These are phyloP conservation scores for Vigna reflexopilosa DNA, from an alignment of 306 rosid species.

Conservation along the genomic window DNA sequence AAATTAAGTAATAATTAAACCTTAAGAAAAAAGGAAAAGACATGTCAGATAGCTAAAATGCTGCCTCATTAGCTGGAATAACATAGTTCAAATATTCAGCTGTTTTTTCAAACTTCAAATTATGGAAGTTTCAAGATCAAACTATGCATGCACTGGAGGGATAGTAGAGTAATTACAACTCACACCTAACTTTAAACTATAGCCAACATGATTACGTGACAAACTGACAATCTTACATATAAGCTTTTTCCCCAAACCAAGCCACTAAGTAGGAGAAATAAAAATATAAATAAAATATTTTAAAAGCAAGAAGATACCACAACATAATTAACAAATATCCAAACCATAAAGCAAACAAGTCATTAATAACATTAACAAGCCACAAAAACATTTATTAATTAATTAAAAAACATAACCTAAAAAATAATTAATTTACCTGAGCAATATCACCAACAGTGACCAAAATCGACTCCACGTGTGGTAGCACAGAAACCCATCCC, in stretches of 20 bases:
- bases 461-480: conserved; percentile 70
- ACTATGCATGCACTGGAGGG: conserved; percentile 25
- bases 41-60: not conserved
- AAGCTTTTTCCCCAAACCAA: conserved; percentile 29
- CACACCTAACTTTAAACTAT: conserved; percentile 12
- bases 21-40: not conserved
- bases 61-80: not conserved
- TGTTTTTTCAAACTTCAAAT: not conserved
- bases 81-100: not conserved
- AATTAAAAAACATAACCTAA: not conserved
- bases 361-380: not conserved
- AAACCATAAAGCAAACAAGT: not conserved
- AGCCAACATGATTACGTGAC: conserved; percentile 30
- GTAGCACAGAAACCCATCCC: conserved; percentile 74
- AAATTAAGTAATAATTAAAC: not conserved
- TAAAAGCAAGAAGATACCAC: not conserved
- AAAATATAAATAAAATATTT: not conserved
- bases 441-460: conserved; percentile 87
- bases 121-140: not conserved
- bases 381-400: conserved; percentile 21
- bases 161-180: conserved; percentile 2
- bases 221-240: not conserved
- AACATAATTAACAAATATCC: not conserved
- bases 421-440: conserved; percentile 54
- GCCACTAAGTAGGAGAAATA: conserved; percentile 22